Evolutionary conservation across 495 filamentous ascomycete species (phyloP).

Genomic region (Stereocaulon alpinum): DNA sequence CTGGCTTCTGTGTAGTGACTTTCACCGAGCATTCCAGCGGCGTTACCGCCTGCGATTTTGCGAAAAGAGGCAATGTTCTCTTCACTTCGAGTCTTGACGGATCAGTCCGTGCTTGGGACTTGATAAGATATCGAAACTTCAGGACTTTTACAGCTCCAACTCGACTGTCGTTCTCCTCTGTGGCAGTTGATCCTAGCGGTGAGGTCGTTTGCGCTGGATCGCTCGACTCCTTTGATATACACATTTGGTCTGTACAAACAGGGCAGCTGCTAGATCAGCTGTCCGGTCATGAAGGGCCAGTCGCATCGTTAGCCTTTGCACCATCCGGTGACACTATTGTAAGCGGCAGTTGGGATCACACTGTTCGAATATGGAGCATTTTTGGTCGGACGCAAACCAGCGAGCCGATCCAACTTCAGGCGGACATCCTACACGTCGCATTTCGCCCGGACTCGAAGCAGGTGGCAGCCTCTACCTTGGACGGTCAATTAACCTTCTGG

Average conservation of each 20-base stretch:
- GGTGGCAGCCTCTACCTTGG: constrained; percentile 81
- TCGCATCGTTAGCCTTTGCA: constrained; percentile 77
- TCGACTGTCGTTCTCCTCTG: constrained; percentile 78
- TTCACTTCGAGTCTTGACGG: constrained; percentile 93
- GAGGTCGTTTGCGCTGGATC: constrained; percentile 94
- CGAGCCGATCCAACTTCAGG: constrained; percentile 80
- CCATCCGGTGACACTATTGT: constrained; percentile 72
- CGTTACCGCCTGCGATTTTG: constrained; percentile 91
- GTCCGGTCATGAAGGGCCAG: constrained; percentile 85
- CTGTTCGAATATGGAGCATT: constrained; percentile 89
- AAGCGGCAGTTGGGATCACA: constrained; percentile 91
- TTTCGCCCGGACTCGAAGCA: constrained; percentile 87
- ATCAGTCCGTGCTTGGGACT: constrained; percentile 89
- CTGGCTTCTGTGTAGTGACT: constrained; percentile 94
- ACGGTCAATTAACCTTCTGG: constrained; percentile 95
- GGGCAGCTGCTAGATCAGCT: constrained; percentile 88
- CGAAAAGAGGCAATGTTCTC: constrained; percentile 85
- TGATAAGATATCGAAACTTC: constrained; percentile 94
- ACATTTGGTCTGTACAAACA: constrained; percentile 97
- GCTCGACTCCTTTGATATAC: constrained; percentile 89
- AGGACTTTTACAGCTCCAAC: constrained; percentile 90
- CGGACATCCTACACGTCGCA: constrained; percentile 78
- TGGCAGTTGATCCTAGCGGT: constrained; percentile 93
- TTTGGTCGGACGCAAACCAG: constrained; percentile 89
- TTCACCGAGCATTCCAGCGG: constrained; percentile 95